These are phyloP conservation scores for Yamadazyma kanchanaburiensis DNA, from an alignment of 1,139 yeast species.

Conservation along the genomic window DNA sequence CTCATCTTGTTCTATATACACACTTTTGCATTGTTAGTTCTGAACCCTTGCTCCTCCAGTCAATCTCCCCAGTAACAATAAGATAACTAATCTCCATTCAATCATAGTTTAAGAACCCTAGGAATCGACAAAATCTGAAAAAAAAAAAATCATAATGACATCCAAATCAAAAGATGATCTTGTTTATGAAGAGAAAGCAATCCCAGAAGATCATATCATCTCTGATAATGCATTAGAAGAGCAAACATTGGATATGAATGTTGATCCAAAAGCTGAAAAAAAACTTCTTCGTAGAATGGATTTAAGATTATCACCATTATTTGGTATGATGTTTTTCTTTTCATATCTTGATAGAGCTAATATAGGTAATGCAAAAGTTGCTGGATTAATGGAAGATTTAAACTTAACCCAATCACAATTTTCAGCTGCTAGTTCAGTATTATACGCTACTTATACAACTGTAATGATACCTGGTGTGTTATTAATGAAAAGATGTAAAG, in stretches of 20 bases:
- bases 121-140: no score
- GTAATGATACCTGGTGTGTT: conserved; percentile 30
- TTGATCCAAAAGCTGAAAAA: conserved; percentile 1
- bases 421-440: conserved; percentile 23
- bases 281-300: not conserved
- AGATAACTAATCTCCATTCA: no score
- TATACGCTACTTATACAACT: conserved; percentile 21
- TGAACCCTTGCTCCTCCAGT: no score
- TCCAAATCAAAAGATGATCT: no score
- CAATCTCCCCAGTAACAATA: no score
- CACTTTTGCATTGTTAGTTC: no score
- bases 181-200: no score
- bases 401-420: conserved; percentile 20
- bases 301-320: conserved; percentile 11
- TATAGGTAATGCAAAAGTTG: conserved; percentile 24
- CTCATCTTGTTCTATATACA: no score
- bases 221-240: no score
- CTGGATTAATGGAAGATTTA: conserved; percentile 21
- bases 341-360: conserved; percentile 22
- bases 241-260: not conserved
- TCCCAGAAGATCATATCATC: no score
- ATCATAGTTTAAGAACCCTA: no score
- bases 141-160: no score
- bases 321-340: conserved; percentile 9
- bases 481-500: conserved; percentile 24